Percentiles rank a stretch among this genome's conserved stretches.
These are phyloP conservation scores for Echeveria elegans DNA, from an alignment of 164 flowering plant genomes.

Conservation along the genomic window DNA sequence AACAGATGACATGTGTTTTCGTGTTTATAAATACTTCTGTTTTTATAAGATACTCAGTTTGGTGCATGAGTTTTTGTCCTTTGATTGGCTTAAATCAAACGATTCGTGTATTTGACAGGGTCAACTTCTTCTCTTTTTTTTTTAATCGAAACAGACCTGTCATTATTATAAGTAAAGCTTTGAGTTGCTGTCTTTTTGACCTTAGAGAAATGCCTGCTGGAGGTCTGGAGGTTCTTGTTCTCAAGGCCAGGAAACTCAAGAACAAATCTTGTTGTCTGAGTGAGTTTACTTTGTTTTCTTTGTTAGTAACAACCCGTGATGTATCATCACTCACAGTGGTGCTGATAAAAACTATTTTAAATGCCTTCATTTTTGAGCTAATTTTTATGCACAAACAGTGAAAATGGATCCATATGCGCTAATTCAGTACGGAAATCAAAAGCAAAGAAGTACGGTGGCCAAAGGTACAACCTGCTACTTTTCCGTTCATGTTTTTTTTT, in stretches of 20 bases:
- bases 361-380: background rate
- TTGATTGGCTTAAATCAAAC: background rate
- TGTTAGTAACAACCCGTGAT: background rate
- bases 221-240: background rate
- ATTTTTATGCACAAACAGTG: background rate
- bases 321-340: background rate
- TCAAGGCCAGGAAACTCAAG: slow-evolving; percentile 5
- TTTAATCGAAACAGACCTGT: background rate
- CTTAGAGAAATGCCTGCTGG: background rate
- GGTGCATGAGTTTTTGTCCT: background rate
- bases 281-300: background rate
- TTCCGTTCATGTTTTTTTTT: background rate
- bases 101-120: background rate
- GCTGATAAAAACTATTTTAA: too few relatives aligned
- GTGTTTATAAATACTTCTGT: background rate
- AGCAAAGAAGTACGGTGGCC: background rate
- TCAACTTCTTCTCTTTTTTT: background rate
- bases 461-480: background rate
- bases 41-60: background rate
- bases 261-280: slow-evolving; percentile 2
- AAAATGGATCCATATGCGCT: slow-evolving; percentile 6
- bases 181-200: background rate
- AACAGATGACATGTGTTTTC: background rate
- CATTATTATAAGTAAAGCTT: background rate
- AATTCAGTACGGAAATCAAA: background rate